Evolutionary conservation across 306 rosid species (phyloP).

Genomic region (Cucumis hystrix): DNA sequence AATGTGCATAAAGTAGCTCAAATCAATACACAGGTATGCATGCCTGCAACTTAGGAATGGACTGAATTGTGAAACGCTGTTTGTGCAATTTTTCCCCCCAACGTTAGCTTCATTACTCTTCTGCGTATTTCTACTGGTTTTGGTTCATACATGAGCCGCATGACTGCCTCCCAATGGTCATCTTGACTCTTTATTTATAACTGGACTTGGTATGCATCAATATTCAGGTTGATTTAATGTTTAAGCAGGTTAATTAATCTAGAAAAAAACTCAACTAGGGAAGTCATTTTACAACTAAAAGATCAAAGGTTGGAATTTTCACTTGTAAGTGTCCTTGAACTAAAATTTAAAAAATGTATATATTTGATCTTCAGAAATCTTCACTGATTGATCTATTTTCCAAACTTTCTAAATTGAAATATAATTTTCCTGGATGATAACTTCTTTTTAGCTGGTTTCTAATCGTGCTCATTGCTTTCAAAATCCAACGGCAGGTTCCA

Average conservation of each 20-base stretch:
- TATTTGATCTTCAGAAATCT: background rate
- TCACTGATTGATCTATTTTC: background rate
- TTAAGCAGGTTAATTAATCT: background rate
- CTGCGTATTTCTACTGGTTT: background rate
- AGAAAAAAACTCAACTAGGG: too few relatives aligned
- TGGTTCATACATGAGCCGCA: background rate
- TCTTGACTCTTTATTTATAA: background rate
- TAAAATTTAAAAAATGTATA: too few relatives aligned
- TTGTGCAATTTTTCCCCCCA: background rate
- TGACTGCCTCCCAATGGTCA: background rate
- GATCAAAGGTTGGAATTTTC: too few relatives aligned
- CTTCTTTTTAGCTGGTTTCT: background rate
- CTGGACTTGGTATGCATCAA: background rate
- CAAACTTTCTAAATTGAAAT: background rate
- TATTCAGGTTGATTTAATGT: background rate
- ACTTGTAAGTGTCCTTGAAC: background rate
- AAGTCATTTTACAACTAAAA: too few relatives aligned
- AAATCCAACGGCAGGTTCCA: constrained; percentile 40
- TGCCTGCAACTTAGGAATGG: background rate
- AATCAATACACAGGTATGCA: constrained; percentile 68
- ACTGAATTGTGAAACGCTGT: background rate
- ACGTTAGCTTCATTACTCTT: background rate
- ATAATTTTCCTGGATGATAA: background rate
- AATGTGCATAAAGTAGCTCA: constrained; percentile 66
- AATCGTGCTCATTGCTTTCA: background rate